Evolutionary conservation across 805 yeast species (phyloP).

Genomic region (Metschnikowia kofuensis): DNA sequence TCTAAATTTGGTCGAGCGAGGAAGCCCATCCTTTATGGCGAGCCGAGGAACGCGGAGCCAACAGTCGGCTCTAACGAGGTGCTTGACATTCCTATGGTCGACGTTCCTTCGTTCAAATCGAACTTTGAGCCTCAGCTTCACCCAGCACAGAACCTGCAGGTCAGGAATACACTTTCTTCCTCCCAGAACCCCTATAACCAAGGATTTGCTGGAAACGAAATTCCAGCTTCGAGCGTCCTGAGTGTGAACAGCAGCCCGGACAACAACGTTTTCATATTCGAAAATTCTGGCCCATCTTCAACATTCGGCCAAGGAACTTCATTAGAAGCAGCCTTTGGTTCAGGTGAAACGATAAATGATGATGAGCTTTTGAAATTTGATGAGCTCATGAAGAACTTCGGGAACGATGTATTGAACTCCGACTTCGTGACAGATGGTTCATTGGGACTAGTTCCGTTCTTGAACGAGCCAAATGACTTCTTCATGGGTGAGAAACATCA

Average conservation of each 20-base stretch:
- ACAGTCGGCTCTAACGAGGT: background rate
- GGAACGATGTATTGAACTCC: constrained; percentile 26
- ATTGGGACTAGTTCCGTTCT: constrained; percentile 66
- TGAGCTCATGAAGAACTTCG: constrained; percentile 21
- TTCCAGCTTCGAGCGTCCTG: background rate
- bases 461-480: constrained; percentile 23
- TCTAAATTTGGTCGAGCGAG: background rate
- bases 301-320: background rate
- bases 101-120: background rate
- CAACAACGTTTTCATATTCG: background rate
- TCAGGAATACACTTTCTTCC: too few relatives aligned
- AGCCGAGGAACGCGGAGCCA: background rate
- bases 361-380: constrained; percentile 4
- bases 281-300: background rate
- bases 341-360: background rate
- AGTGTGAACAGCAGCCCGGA: background rate
- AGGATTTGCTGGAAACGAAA: background rate
- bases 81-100: background rate
- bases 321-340: background rate
- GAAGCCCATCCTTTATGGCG: background rate
- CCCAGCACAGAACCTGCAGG: background rate
- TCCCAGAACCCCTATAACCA: background rate
- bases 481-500: background rate
- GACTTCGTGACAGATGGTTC: constrained; percentile 85
- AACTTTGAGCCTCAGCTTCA: background rate